Conservation (phyloP, 1,284 basidiomycete species). For the Flammula alnicola region DNA sequence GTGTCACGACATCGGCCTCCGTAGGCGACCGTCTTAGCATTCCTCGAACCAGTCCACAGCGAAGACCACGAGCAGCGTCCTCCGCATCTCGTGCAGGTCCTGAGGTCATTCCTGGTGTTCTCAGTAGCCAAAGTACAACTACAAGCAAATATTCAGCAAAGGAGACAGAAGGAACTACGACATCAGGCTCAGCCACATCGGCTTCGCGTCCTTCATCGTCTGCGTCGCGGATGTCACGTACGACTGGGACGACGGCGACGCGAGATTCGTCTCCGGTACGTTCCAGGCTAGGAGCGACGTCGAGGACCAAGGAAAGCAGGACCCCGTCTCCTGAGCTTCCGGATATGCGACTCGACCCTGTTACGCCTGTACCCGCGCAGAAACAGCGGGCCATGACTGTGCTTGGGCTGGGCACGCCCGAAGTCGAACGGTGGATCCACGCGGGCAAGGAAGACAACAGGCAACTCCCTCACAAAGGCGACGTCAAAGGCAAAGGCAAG, state of each 20-base stretch:
- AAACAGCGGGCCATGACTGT: conserved; percentile 32
- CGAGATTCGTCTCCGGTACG: conserved; percentile 15
- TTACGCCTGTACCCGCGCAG: conserved; percentile 45
- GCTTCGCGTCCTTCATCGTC: conserved; percentile 24
- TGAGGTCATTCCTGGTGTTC: no score
- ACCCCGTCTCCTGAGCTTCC: conserved; percentile 63
- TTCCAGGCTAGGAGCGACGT: background rate
- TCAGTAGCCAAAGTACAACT: no score
- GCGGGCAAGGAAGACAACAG: conserved; percentile 34
- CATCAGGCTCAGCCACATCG: conserved; percentile 13
- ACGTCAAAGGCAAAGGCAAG: conserved; percentile 39
- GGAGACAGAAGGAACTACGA: conserved; percentile 5
- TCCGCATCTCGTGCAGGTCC: conserved; percentile 8
- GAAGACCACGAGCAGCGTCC: no score
- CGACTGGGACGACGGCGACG: conserved; percentile 9
- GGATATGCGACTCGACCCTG: conserved; percentile 38
- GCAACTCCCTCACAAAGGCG: conserved; percentile 21
- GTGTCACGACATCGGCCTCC: no score
- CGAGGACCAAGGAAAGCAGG: conserved; percentile 31
- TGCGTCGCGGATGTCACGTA: conserved; percentile 17
- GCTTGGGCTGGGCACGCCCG: conserved; percentile 54
- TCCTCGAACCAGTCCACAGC: no score
- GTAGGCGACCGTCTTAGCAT: no score
- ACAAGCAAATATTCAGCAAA: no score
- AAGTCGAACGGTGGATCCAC: conserved; percentile 51